Base-by-base conservation (phyloP, 768 basidiomycete species). In the Leccinum broughii region DNA sequence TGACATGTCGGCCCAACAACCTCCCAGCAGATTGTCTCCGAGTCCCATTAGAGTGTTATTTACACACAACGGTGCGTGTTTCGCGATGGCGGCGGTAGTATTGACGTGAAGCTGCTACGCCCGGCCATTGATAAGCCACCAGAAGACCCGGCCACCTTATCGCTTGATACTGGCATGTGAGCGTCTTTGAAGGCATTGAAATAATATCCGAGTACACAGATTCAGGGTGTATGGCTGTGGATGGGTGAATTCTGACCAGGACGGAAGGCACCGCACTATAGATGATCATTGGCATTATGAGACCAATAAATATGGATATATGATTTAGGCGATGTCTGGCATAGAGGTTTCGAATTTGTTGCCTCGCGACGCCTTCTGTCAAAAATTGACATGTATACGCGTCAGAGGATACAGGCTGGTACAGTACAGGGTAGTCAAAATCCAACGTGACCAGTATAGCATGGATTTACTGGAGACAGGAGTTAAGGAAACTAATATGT, bases 381-480 rank as follows among this genome's bases (percentile, higher is more conserved):
- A 51, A 30, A 14, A 30, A 17, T 22, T 35, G 22, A 11, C 20
- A 53, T 20, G 51, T 52, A 24, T 48, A 60, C 24, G 34, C 22
- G n/a, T 32, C 30, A 32, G 30, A 32, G 51, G 26, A 13, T 59
- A 59, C 24, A 35, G 10, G 26, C 46, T 41, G 26, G 22, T 59
- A 59, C 24, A 35, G 15, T 44, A 52, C 51, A 57, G 17, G 30
- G n/a, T 10, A 28, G 49, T 59, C 48, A 59, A 13, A 22, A 24
- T 26, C 17, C 37, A 30, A 32, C n/a, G n/a, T 34, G 52, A 32
- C 48, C 6, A n/a, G 32, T 20, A 52, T 20, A 52, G 51, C 24
- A 20, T 10, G 20, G 1, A 55, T 24, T 24, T 48, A 22, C 13
- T 22, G 46, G 46, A 48, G 24, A 30, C 15, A 30, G 28, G 15